phyloP scores from a whole-genome alignment of 2,329 filamentous ascomycete species.

The Penicillium olsonii region DNA sequence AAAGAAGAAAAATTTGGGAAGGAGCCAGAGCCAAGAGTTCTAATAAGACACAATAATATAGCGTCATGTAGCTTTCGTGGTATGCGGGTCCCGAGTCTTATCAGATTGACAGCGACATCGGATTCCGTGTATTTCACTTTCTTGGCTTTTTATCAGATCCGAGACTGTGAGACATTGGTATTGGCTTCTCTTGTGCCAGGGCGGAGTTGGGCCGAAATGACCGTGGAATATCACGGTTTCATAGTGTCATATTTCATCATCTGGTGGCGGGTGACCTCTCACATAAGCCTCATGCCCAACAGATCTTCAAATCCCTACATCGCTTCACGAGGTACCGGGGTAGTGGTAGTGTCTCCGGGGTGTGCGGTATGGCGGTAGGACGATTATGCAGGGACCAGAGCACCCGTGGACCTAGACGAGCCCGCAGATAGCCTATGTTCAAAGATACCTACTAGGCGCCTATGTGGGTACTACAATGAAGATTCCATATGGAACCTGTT shows the following conservation, averaged over 20 bases:
- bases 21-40: not conserved
- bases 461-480: not conserved
- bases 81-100: conserved; percentile 8
- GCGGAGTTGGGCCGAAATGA: not conserved
- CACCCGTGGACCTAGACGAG: not conserved
- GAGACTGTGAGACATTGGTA: not conserved
- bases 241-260: not conserved
- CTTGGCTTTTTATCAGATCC: conserved; percentile 8
- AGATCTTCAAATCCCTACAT: not conserved
- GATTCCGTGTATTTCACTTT: conserved; percentile 7
- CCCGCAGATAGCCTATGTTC: not conserved
- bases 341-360: not conserved
- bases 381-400: not conserved
- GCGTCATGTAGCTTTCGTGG: not conserved
- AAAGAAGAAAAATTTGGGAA: not conserved
- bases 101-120: conserved; percentile 15
- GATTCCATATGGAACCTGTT: not conserved
- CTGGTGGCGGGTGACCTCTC: not conserved
- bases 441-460: not conserved
- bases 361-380: not conserved
- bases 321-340: not conserved
- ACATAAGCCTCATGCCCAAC: not conserved
- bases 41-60: not conserved
- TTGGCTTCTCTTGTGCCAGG: not conserved
- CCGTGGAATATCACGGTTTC: not conserved